Conservation (phyloP, 495 filamentous ascomycete species). For the Aspergillus hancockii region DNA sequence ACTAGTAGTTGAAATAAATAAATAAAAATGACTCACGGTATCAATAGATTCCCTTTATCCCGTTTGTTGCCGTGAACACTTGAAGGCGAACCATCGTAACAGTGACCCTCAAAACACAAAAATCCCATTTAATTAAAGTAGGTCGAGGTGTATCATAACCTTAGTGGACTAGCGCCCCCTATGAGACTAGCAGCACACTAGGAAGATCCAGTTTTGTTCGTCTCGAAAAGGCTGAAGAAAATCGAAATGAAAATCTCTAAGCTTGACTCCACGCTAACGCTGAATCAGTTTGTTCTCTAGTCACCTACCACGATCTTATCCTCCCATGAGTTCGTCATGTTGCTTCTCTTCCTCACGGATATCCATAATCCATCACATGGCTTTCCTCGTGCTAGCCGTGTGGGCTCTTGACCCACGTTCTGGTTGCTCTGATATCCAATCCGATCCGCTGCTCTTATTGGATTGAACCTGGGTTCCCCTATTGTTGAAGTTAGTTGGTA, state of each 20-base stretch:
- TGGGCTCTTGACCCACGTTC: slow-evolving; percentile 15
- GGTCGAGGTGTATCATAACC: slow-evolving; percentile 3
- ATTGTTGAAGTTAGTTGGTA: slow-evolving; percentile 2
- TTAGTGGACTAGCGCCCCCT: slow-evolving; percentile 8
- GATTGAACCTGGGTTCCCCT: neutral
- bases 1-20: no score
- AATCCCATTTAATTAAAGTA: slow-evolving; percentile 7
- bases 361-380: slow-evolving; percentile 9
- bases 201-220: neutral
- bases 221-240: slow-evolving; percentile 3
- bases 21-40: neutral
- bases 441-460: slow-evolving; percentile 3
- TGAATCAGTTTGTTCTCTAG: neutral
- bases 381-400: slow-evolving; percentile 18
- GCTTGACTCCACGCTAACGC: slow-evolving; percentile 3
- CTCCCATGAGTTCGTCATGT: neutral
- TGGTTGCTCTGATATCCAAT: slow-evolving; percentile 4
- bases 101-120: no score
- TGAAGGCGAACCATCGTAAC: neutral
- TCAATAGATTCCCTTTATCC: neutral
- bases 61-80: neutral
- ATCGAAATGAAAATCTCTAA: slow-evolving; percentile 6
- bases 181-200: neutral
- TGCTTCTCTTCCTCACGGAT: neutral
- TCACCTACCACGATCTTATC: neutral